Evolutionary conservation across 2,329 filamentous ascomycete species (phyloP), one percentile per base, ranked within the genome.

Genomic region (Magnaporthiopsis rhizophila): DNA sequence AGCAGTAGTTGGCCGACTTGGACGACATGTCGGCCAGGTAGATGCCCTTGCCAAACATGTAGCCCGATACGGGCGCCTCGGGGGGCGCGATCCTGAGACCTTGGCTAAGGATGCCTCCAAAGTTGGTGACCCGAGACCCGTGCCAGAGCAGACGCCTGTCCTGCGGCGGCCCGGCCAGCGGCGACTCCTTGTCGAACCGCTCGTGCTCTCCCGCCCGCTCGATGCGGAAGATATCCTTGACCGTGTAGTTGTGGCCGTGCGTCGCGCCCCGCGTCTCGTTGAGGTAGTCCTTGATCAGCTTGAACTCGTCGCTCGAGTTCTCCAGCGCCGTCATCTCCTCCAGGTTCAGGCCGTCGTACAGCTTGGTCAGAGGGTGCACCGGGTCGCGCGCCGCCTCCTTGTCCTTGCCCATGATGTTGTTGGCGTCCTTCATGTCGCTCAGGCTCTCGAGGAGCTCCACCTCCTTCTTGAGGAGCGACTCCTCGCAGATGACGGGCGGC

Each of bases 11-110:
- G 21, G 91, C 91, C 2, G 89, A 92, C 76, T 96, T 96, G 72
- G 85, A 89, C 0, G 86, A 89, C 82, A 92, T 92, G 71, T 96
- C 91, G 2, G 91, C 91, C 2, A 96, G 83, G 72, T 96, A 96
- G 60, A 96, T 89, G 59, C 92, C 92, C 75, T 96, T 96, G 65
- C 89, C 92, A 69, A 96, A 96, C 89, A 94, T 94, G 78, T 94
- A 92, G 1, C 91, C 91, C 5, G 81, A 84, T 0, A 87, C 87
- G 0, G 91, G 92, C 0, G 92, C 92, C 74, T 96, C 89, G 0
- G 89, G 89, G 0, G 92, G 92, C 8, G 92, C 92, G 68, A 96
- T 96, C n/a, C 91, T 89, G 8, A 97, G 83, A 68, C 92, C 92
- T 74, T 96, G 91, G 65, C 87, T 89, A 58, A 96, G 84, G 65